Conservation (phyloP, 805 yeast species). For the Zygoascus ofunaensis region DNA sequence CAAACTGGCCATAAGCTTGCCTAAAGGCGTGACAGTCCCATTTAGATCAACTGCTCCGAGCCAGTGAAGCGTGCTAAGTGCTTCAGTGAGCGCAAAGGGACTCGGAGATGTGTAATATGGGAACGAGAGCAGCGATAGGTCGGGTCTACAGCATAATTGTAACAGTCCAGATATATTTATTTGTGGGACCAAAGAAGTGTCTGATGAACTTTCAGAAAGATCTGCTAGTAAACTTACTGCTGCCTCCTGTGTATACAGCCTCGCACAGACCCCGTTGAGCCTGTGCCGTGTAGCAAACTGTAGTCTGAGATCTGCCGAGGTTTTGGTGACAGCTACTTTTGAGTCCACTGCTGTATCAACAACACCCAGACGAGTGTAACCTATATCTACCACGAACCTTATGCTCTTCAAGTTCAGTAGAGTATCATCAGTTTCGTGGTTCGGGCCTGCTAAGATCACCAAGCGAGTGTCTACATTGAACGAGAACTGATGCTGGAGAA, state of each 20-base stretch:
- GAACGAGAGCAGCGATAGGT: conserved; percentile 40
- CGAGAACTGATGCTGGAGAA: background rate
- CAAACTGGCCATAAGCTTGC: background rate
- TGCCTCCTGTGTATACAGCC: conserved; percentile 54
- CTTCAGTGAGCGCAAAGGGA: conserved; percentile 49
- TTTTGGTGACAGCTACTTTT: conserved; percentile 39
- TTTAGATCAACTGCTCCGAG: conserved; percentile 63
- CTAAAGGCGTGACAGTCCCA: conserved; percentile 32
- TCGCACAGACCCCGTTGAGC: conserved; percentile 55
- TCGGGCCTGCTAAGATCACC: background rate
- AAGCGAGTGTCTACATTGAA: background rate
- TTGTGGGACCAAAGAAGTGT: too few relatives aligned
- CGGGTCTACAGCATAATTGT: too few relatives aligned
- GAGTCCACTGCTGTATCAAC: too few relatives aligned
- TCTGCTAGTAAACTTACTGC: conserved; percentile 33
- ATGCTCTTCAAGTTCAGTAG: conserved; percentile 16
- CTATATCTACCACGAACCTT: conserved; percentile 63
- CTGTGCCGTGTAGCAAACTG: conserved; percentile 30
- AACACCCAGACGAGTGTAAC: conserved; percentile 42
- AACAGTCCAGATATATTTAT: too few relatives aligned
- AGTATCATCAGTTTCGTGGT: conserved; percentile 1
- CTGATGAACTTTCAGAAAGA: too few relatives aligned
- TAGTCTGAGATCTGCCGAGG: conserved; percentile 46
- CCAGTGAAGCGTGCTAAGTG: conserved; percentile 68
- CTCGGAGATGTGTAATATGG: conserved; percentile 78